A percentile compares a stretch with the other conserved stretches of the same genome.
phyloP scores from a whole-genome alignment of 2,329 filamentous ascomycete species.

The Colletotrichum falcatum region DNA sequence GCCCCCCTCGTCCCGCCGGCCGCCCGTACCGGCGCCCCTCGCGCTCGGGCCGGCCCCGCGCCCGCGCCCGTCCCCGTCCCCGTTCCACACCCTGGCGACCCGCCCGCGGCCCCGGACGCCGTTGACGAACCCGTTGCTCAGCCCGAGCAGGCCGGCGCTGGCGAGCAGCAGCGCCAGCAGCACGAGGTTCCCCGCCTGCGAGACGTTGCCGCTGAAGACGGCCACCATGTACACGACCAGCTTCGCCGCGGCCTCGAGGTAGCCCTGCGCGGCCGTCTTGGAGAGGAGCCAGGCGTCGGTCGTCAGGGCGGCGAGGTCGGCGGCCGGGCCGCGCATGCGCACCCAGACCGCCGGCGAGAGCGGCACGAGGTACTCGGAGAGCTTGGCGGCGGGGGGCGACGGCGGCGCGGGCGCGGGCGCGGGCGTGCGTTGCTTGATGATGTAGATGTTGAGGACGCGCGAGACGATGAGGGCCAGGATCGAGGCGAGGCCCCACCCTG shows the following conservation, averaged over 20 bases:
- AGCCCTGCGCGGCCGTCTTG: slow-evolving; percentile 63
- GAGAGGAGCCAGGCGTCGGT: slow-evolving; percentile 67
- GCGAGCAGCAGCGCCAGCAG: slow-evolving; percentile 63
- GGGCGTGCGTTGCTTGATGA: slow-evolving; percentile 64
- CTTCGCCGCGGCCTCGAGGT: slow-evolving; percentile 65
- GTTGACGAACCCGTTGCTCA: slow-evolving; percentile 64
- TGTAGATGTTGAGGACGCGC: slow-evolving; percentile 66
- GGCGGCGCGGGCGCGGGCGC: slow-evolving; percentile 19
- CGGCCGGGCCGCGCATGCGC: slow-evolving; percentile 63
- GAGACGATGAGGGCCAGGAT: slow-evolving; percentile 64
- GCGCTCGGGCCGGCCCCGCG: slow-evolving; percentile 5
- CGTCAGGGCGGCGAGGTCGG: slow-evolving; percentile 71
- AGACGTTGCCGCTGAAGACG: slow-evolving; percentile 66
- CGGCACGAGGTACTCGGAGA: slow-evolving; percentile 63
- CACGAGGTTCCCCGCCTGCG: slow-evolving; percentile 62
- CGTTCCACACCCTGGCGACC: slow-evolving; percentile 49
- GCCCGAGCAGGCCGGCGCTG: slow-evolving; percentile 64
- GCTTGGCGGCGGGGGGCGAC: slow-evolving; percentile 43
- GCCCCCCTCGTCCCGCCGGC: slow-evolving; percentile 3
- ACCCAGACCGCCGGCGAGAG: slow-evolving; percentile 64
- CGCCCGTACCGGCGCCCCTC: not conserved
- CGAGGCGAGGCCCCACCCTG: slow-evolving; percentile 61
- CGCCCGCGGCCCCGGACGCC: slow-evolving; percentile 65
- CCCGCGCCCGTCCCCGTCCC: not conserved
- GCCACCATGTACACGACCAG: slow-evolving; percentile 69